Base-by-base conservation (phyloP, 2,329 filamentous ascomycete species). In the Emydomyces testavorans region DNA sequence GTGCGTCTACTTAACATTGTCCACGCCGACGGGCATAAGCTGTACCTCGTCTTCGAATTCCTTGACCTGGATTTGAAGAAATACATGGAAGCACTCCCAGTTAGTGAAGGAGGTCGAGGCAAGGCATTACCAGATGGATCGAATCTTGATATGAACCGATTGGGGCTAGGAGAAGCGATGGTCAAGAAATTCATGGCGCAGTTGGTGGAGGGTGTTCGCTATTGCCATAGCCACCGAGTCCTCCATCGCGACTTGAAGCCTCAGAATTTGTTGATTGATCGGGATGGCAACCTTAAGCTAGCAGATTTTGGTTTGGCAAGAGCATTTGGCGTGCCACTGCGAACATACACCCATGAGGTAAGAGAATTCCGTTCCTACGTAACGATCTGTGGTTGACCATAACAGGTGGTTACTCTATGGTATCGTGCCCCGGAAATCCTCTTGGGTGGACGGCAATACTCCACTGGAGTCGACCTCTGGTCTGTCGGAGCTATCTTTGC, bases 181-280 rank as follows among this genome's bases (percentile, higher is more conserved):
- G 79, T 94, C 57, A 90, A 90, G 72, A 90, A 87, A 68, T 94
- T 94, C 70, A 93, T 93, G 83, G 79, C 78, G 60, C 87, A 94
- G 68, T 73, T 94, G 50, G 83, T 88, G 60, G 78, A 86, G 57
- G 88, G 88, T 46, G 78, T 93, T 54, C 77, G 80, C 57, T 94
- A 92, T 72, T 94, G 88, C 68, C 88, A 94, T 68, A 82, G 83
- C 55, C 87, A 90, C 66, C 81, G 88, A 49, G 79, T 94, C 50
- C 74, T 94, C 47, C 88, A 98, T 67, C 87, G 92, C 60, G 92
- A 98, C 62, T 95, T 98, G 70, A 98, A 98, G 67, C 92, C 92
- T 31, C 92, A 98, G 67, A 98, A 98, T 67, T 96, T 98, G 50
- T 78, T 98, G 28, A 92, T 98, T 7, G 94, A 92, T 1, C 78